Base-by-base conservation (phyloP, 1,139 yeast genomes). In the Yamadazyma siamensis region DNA sequence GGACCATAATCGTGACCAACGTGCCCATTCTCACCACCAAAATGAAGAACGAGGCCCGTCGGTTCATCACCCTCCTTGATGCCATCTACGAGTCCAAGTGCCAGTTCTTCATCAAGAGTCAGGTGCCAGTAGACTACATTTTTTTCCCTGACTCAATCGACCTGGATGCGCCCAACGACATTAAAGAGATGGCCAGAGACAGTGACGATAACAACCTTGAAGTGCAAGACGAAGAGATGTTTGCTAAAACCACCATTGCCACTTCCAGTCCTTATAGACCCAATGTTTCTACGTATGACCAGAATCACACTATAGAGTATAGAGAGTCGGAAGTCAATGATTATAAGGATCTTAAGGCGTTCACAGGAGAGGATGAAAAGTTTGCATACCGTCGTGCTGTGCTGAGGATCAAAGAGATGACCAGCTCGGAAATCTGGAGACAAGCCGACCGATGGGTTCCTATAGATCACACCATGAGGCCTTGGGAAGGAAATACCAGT, bases 291-390 rank as follows among this genome's bases (percentile, higher is more conserved):
- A 65, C 81, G 1, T 81, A 81, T 46, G 79, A 76, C 40, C 74
- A 56, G 31, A 50, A 39, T 5, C 52, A 59, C 26, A 65, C 70
- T 24, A 57, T 56, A 25, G 55, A 54, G 6, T 71, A 58, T 44
- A 54, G 48, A 13, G 75, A 64, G 35, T 18, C 30, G 10, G 49
- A 42, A 22, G 38, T 35, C 15, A 44, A 27, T 6, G 67, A 76
- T 44, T 77, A 67, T 45, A 64, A 71, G 13, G 65, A 77, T 29
- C 50, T 70, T 10, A 61, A 63, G 13, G 80, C 80, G 3, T 82
- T 81, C 44, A 81, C 87, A 0, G 89, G 91, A 17, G 88, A 81
- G 45, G 89, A 82, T 52, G 89, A 82, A 49, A 72, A 71, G 54
- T 81, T 82, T 58, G 88, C 91, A 3, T 81, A 75, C 46, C 77